Percentiles rank a stretch among this genome's conserved stretches.
Evolutionary conservation across 352 stramenopile species (phyloP).

Genomic region (Phytophthora melonis): DNA sequence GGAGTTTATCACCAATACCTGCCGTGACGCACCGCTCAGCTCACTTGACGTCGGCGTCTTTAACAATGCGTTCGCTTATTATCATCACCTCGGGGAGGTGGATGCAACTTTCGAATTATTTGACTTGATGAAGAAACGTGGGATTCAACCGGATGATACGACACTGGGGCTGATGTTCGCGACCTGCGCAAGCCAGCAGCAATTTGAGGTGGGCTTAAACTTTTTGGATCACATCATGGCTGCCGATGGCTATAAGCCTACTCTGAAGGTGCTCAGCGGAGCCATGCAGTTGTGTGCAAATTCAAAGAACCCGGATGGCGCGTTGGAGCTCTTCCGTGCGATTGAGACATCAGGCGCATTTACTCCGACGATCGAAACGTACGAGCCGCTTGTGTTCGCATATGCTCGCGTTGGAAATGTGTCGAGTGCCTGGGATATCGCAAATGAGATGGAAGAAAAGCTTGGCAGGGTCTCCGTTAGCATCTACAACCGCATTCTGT

Average conservation of each 20-base stretch:
- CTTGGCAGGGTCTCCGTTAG: too few relatives aligned
- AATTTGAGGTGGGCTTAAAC: constrained; percentile 60
- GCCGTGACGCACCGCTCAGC: constrained; percentile 41
- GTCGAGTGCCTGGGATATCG: too few relatives aligned
- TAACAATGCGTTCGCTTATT: constrained; percentile 75
- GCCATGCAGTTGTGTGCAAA: constrained; percentile 64
- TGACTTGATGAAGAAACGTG: constrained; percentile 64
- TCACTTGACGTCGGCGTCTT: constrained; percentile 68
- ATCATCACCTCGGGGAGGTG: too few relatives aligned
- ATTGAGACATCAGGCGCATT: too few relatives aligned
- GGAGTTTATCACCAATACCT: constrained; percentile 58
- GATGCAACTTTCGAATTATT: constrained; percentile 63
- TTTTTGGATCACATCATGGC: constrained; percentile 75
- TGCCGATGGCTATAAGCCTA: constrained; percentile 46
- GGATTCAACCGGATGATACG: constrained; percentile 52
- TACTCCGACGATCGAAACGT: too few relatives aligned
- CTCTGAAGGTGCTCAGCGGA: constrained; percentile 58
- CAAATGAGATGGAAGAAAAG: too few relatives aligned
- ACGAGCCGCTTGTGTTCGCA: too few relatives aligned
- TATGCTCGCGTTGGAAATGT: too few relatives aligned
- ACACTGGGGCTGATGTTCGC: constrained; percentile 73
- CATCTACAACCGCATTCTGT: too few relatives aligned
- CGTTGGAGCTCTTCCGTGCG: too few relatives aligned
- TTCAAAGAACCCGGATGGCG: too few relatives aligned
- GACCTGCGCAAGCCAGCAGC: constrained; percentile 50